These are phyloP conservation scores for Fomitopsis betulina DNA, from an alignment of 1,284 basidiomycete genomes.

Conservation along the genomic window DNA sequence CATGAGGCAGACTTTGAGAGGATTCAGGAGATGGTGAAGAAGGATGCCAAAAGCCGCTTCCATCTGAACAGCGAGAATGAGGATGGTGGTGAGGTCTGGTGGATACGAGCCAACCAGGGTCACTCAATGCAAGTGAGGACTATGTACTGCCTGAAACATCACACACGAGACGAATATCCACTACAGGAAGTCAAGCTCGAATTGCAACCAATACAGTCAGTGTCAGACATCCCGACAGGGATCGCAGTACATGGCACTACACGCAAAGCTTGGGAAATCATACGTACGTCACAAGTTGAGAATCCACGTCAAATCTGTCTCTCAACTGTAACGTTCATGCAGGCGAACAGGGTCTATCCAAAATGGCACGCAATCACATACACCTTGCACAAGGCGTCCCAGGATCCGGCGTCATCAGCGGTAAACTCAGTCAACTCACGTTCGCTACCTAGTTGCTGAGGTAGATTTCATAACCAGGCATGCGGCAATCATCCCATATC, in stretches of 20 bases:
- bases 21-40: constrained; percentile 69
- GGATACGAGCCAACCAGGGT: constrained; percentile 93
- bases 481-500: constrained; percentile 70
- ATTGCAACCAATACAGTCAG: constrained; percentile 55
- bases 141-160: not conserved
- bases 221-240: constrained; percentile 52
- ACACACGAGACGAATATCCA: not conserved
- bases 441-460: not conserved
- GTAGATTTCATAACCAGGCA: constrained; percentile 43
- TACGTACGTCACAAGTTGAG: constrained; percentile 45
- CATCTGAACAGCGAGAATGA: constrained; percentile 60
- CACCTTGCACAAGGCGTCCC: constrained; percentile 78
- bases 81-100: constrained; percentile 48
- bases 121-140: constrained; percentile 74
- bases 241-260: constrained; percentile 81
- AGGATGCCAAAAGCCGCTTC: constrained; percentile 78
- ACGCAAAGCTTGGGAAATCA: constrained; percentile 61
- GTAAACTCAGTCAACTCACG: constrained; percentile 35
- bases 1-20: constrained; percentile 38
- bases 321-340: not conserved
- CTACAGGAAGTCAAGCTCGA: constrained; percentile 62
- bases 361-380: constrained; percentile 84
- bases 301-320: not conserved
- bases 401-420: constrained; percentile 66
- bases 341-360: constrained; percentile 73